phyloP scores from a whole-genome alignment of 306 rosid genomes.

The Senna siamea region DNA sequence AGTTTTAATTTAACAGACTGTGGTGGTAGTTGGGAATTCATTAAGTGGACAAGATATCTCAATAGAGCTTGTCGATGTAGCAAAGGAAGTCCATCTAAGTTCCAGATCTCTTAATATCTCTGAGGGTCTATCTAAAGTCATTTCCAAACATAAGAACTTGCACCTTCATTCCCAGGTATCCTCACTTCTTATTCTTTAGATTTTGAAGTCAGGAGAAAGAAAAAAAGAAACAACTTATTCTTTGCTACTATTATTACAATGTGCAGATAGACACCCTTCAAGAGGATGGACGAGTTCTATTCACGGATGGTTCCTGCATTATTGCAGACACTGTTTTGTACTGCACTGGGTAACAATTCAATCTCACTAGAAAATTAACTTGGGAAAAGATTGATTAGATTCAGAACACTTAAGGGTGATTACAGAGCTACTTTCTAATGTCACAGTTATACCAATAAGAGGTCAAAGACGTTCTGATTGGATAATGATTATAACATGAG shows the following conservation, averaged over 20 bases:
- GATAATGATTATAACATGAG: constrained; percentile 41
- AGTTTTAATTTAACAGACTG: constrained; percentile 51
- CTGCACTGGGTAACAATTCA: constrained; percentile 76
- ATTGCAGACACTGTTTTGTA: constrained; percentile 74
- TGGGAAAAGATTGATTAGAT: background rate
- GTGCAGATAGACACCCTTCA: constrained; percentile 78
- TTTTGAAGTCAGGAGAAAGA: background rate
- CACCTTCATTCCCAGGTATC: constrained; percentile 81
- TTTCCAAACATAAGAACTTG: constrained; percentile 65
- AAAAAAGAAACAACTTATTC: background rate
- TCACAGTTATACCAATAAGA: constrained; percentile 7
- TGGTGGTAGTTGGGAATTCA: constrained; percentile 87
- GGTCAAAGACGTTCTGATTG: constrained; percentile 35
- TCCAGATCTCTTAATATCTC: constrained; percentile 63
- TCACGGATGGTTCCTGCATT: constrained; percentile 71
- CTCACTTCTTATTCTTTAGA: background rate
- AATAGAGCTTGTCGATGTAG: constrained; percentile 76
- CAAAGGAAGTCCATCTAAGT: constrained; percentile 76
- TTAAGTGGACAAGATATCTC: constrained; percentile 90
- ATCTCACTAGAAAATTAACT: background rate
- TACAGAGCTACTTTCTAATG: background rate
- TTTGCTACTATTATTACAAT: background rate
- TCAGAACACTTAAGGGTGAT: background rate
- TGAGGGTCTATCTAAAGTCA: constrained; percentile 80
- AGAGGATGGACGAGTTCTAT: constrained; percentile 77